phyloP scores from a whole-genome alignment of 2,329 filamentous ascomycete species.

The Penicillium sp. region DNA sequence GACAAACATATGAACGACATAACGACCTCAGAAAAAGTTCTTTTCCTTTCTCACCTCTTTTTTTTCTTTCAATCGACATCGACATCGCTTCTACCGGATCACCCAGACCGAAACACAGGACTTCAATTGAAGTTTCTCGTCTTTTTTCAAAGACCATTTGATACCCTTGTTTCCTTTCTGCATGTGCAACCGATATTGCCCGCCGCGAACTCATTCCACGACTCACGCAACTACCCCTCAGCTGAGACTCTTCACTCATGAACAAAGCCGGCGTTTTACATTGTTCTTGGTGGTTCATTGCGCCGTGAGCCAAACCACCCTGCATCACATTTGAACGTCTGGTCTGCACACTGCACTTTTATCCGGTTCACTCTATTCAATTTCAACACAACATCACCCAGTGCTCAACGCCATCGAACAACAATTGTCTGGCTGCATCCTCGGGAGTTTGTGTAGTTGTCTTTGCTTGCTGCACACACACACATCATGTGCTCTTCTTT shows the following conservation, averaged over 20 bases:
- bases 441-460: constrained; percentile 1
- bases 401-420: constrained; percentile 9
- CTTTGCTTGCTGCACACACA: background rate
- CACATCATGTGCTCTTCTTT: background rate
- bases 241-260: constrained; percentile 3
- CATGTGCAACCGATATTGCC: background rate
- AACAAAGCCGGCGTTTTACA: constrained; percentile 11
- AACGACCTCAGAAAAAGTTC: constrained; percentile 21
- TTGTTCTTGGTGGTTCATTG: constrained; percentile 3
- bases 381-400: constrained; percentile 13
- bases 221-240: too few species aligned
- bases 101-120: constrained; percentile 3
- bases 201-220: background rate
- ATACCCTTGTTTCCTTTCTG: constrained; percentile 7
- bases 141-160: background rate
- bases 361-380: too few species aligned
- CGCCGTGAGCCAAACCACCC: constrained; percentile 1
- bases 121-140: background rate
- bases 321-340: background rate
- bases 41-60: constrained; percentile 7
- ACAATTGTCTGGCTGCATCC: constrained; percentile 8
- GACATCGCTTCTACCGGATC: background rate
- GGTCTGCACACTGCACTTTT: too few species aligned
- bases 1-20: constrained; percentile 12
- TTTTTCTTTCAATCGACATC: constrained; percentile 3